A percentile compares a stretch with the other conserved stretches of the same genome.
phyloP scores from a whole-genome alignment of 495 filamentous ascomycete species.

The Alectoria sarmentosa region DNA sequence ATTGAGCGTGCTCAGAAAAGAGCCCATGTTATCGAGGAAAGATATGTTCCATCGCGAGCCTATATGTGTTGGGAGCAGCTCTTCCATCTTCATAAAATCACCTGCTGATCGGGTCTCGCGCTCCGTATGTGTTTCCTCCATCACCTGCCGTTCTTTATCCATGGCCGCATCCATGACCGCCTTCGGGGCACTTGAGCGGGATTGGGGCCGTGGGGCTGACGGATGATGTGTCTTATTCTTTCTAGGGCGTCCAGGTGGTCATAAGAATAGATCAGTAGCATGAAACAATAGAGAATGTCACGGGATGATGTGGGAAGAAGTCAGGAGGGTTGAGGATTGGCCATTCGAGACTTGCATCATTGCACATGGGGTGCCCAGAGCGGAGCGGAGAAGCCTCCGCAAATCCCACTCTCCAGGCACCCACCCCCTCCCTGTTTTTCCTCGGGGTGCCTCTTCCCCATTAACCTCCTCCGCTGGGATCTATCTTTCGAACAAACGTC shows the following conservation, averaged over 20 bases:
- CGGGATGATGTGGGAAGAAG: background rate
- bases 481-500: background rate
- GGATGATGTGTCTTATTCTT: background rate
- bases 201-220: background rate
- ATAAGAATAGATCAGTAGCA: background rate
- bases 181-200: slow-evolving; percentile 1
- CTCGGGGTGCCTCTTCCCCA: too few relatives aligned
- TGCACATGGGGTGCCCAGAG: background rate
- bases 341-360: background rate
- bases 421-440: too few relatives aligned
- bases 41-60: slow-evolving; percentile 23
- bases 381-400: too few relatives aligned
- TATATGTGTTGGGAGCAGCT: slow-evolving; percentile 15
- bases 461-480: background rate
- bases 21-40: slow-evolving; percentile 23
- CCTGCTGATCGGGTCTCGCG: slow-evolving; percentile 21
- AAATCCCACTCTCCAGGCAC: too few relatives aligned
- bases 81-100: slow-evolving; percentile 21
- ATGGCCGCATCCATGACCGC: slow-evolving; percentile 15
- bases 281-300: background rate
- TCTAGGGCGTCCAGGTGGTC: background rate
- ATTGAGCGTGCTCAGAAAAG: slow-evolving; percentile 32
- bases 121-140: slow-evolving; percentile 23
- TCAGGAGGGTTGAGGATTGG: background rate
- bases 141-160: slow-evolving; percentile 23